These are phyloP conservation scores for Periglandula ipomoeae DNA, from an alignment of 2,329 filamentous ascomycete genomes.

Conservation along the genomic window DNA sequence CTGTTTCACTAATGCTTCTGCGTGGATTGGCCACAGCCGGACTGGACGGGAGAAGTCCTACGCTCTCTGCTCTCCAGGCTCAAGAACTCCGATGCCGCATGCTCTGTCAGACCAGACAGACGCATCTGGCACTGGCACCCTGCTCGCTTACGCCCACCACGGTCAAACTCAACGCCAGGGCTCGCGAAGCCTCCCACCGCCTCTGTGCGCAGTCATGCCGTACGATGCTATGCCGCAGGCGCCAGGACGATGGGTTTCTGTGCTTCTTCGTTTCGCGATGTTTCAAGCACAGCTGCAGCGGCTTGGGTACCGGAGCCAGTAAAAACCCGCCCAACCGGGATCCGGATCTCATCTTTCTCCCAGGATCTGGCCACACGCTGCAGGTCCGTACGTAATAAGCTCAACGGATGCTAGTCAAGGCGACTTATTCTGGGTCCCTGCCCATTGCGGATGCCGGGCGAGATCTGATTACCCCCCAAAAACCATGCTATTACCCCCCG, in stretches of 20 bases:
- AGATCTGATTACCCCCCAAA: constrained; percentile 13
- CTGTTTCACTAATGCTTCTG: not conserved
- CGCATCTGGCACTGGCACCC: not conserved
- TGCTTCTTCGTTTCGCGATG: not conserved
- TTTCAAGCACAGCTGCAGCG: not conserved
- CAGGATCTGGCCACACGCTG: constrained; percentile 9
- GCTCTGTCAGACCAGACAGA: no score
- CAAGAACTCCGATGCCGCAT: constrained; percentile 6
- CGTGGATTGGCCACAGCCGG: constrained; percentile 3
- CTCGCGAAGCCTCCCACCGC: not conserved
- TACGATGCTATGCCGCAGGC: not conserved
- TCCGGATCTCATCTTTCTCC: constrained; percentile 6
- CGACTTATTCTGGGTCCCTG: not conserved
- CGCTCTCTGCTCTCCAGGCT: not conserved
- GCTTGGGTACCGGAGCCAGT: constrained; percentile 7
- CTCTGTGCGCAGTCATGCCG: not conserved
- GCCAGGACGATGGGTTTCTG: not conserved
- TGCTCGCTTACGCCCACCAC: not conserved
- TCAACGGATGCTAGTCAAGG: constrained; percentile 2
- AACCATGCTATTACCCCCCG: no score
- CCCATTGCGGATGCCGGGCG: constrained; percentile 5
- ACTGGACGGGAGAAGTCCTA: no score
- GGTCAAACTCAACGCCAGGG: not conserved
- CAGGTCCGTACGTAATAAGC: constrained; percentile 13
- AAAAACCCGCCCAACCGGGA: constrained; percentile 7